Percentiles rank a stretch among this genome's conserved stretches.
phyloP scores from a whole-genome alignment of 805 yeast genomes.

The Metschnikowia noctiluminum region DNA sequence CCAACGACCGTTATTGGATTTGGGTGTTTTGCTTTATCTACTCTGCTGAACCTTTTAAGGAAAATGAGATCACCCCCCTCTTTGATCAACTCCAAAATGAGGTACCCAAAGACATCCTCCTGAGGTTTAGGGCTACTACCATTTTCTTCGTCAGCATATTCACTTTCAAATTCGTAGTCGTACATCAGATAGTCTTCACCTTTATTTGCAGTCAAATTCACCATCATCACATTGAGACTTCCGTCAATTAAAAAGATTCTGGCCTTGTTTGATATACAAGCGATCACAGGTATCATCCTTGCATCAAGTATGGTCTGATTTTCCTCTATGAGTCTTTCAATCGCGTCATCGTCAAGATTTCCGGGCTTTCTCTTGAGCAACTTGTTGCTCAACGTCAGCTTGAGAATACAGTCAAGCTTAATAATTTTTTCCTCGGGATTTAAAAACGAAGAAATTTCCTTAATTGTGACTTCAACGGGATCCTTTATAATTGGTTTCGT shows the following conservation, averaged over 20 bases:
- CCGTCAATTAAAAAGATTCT: conserved; percentile 40
- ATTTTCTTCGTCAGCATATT: conserved; percentile 10
- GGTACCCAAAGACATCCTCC: conserved; percentile 56
- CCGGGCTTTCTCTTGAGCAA: conserved; percentile 20
- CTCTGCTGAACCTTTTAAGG: conserved; percentile 36
- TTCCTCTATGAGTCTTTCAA: conserved; percentile 30
- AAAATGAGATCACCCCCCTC: conserved; percentile 54
- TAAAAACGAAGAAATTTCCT: conserved; percentile 32
- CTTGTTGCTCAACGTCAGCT: conserved; percentile 33
- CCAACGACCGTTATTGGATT: conserved; percentile 29
- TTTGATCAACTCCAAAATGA: conserved; percentile 59
- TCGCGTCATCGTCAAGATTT: conserved; percentile 24
- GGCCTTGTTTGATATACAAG: conserved; percentile 39
- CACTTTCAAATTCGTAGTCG: conserved; percentile 66
- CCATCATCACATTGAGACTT: conserved; percentile 24
- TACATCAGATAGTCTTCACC: conserved; percentile 58
- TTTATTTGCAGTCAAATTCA: conserved; percentile 41
- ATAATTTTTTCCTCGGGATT: conserved; percentile 36
- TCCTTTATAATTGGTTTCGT: not conserved
- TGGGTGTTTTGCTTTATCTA: conserved; percentile 29
- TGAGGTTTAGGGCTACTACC: conserved; percentile 4
- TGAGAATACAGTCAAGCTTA: conserved; percentile 37
- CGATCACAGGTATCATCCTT: conserved; percentile 30
- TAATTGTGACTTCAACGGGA: conserved; percentile 24
- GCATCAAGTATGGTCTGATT: conserved; percentile 20